A percentile compares a stretch with the other conserved stretches of the same genome.
Evolutionary conservation across 345 rosid genomes (phyloP).

Genomic region (Cardamine occulta): DNA sequence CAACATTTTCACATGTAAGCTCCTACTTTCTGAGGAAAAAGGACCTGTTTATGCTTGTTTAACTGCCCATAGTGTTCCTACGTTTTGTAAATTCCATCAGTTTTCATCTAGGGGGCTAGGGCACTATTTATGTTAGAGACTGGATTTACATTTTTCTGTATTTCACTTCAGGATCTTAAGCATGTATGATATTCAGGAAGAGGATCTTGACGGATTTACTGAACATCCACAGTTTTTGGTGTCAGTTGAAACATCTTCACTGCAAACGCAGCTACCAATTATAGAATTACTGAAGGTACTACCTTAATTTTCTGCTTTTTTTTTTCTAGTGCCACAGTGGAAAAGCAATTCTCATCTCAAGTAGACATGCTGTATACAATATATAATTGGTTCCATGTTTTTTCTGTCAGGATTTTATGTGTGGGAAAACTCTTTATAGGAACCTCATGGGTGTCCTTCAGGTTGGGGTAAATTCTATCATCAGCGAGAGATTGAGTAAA

Average conservation of each 20-base stretch:
- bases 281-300: constrained; percentile 82
- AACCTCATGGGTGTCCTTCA: constrained; percentile 85
- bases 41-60: not conserved
- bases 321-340: constrained; percentile 3
- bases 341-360: constrained; percentile 29
- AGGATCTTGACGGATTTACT: constrained; percentile 67
- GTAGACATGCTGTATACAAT: constrained; percentile 18
- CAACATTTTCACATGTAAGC: constrained; percentile 93
- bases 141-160: constrained; percentile 4
- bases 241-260: constrained; percentile 54
- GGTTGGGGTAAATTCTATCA: constrained; percentile 78
- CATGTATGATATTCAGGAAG: constrained; percentile 82
- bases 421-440: constrained; percentile 86
- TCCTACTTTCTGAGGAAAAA: constrained; percentile 7
- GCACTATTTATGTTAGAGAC: too few species aligned
- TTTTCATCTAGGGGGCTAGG: not conserved
- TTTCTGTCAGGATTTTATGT: constrained; percentile 86
- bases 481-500: constrained; percentile 74
- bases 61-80: constrained; percentile 6
- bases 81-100: not conserved
- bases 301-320: constrained; percentile 6
- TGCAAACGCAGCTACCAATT: constrained; percentile 83
- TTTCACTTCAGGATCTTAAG: constrained; percentile 68
- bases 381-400: constrained; percentile 25
- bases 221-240: constrained; percentile 60